A percentile compares a stretch with the other conserved stretches of the same genome.
Evolutionary conservation across 192 early-diverging fungal genomes (phyloP).

Genomic region (Coemansia sp.): DNA sequence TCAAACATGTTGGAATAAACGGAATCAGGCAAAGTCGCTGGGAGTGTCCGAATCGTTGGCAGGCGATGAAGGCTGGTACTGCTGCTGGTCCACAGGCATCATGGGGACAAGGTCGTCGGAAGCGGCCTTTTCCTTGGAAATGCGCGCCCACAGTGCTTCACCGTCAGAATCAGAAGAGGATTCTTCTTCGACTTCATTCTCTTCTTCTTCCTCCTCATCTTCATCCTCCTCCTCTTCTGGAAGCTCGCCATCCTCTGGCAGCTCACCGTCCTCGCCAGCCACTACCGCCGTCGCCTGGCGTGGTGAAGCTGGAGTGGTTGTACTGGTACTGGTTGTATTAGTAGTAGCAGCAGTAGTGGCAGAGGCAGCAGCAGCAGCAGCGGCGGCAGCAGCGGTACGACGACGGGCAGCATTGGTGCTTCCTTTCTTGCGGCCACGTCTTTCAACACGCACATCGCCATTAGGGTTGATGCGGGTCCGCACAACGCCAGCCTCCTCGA

Average conservation of each 20-base stretch:
- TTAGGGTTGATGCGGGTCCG: slow-evolving; percentile 29
- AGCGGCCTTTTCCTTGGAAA: slow-evolving; percentile 27
- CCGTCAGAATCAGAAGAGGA: slow-evolving; percentile 29
- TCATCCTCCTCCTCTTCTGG: slow-evolving; percentile 1
- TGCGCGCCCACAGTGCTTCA: slow-evolving; percentile 40
- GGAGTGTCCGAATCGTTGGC: not conserved
- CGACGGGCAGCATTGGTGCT: slow-evolving; percentile 28
- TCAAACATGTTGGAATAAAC: not conserved
- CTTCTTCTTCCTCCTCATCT: slow-evolving; percentile 5
- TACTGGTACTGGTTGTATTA: not conserved
- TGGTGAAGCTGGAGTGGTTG: not conserved
- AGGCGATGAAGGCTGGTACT: not conserved
- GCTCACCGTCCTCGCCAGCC: slow-evolving; percentile 13
- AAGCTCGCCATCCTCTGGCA: slow-evolving; percentile 15
- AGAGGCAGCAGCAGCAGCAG: too few relatives aligned
- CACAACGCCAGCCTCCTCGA: slow-evolving; percentile 38
- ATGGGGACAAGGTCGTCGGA: slow-evolving; percentile 30
- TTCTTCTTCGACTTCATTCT: too few relatives aligned
- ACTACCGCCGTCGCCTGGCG: not conserved
- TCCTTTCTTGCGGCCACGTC: slow-evolving; percentile 52
- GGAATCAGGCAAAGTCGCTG: not conserved
- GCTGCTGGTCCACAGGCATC: not conserved
- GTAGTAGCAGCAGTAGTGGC: not conserved
- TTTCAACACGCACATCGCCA: slow-evolving; percentile 42
- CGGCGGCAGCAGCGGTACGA: not conserved